phyloP scores from a whole-genome alignment of 2,329 filamentous ascomycete genomes.

The Macrophomina tecta region DNA sequence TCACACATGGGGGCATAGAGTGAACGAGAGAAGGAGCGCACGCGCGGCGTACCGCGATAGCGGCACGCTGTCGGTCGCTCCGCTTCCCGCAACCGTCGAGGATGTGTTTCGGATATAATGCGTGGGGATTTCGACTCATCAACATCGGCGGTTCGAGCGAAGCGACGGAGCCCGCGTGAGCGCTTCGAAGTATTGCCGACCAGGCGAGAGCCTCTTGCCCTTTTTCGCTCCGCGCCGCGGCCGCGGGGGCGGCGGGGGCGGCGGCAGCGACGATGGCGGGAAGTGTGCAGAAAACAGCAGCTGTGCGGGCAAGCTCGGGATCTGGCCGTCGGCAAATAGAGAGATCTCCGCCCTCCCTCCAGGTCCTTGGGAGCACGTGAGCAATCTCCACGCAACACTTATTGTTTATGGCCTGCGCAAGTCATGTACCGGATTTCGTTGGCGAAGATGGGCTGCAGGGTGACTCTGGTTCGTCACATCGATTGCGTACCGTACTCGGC shows the following conservation, averaged over 20 bases:
- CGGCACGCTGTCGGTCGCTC: background rate
- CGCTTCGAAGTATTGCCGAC: constrained; percentile 14
- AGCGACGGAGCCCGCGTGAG: background rate
- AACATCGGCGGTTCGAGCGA: no score
- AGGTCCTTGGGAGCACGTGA: background rate
- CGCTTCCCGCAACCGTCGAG: background rate
- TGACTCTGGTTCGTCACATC: background rate
- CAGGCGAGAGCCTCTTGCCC: background rate
- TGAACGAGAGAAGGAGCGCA: background rate
- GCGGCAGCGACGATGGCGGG: background rate
- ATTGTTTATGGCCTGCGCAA: background rate
- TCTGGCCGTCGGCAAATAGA: background rate
- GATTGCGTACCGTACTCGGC: constrained; percentile 1
- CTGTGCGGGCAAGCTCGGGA: background rate
- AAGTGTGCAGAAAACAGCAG: constrained; percentile 6
- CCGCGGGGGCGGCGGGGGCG: no score
- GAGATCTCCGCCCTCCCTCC: background rate
- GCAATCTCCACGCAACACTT: constrained; percentile 1
- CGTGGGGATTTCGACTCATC: background rate
- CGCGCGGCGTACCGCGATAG: background rate
- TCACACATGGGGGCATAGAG: background rate
- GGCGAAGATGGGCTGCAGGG: background rate
- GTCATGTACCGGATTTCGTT: background rate
- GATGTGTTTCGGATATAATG: constrained; percentile 9
- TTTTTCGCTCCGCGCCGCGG: no score